Evolutionary conservation across 305 asterid species (phyloP), one percentile per base, ranked within the genome.

Genomic region (Rubia peregrina): DNA sequence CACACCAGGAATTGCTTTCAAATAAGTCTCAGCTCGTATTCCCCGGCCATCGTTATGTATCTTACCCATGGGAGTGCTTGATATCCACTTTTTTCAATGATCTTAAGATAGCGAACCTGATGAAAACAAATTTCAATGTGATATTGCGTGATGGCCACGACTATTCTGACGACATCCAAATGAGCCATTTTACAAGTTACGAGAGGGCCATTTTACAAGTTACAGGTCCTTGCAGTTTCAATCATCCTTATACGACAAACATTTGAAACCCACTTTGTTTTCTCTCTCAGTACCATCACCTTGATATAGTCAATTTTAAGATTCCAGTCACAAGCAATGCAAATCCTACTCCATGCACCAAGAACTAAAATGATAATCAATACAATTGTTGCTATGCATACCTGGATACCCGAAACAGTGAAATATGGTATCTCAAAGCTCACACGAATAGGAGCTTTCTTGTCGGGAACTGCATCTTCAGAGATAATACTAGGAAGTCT

Each of bases 361-460:
- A 67, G 51, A 26, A 67, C 44, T 22, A 10, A 10, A 46, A 8
- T 46, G 14, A 10, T 51, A 1, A 40, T 41, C 40, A 3, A 3
- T 5, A 9, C 0, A 3, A 65, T 62, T 57, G 30, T 56, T 51
- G 55, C 36, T 14, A 46, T 4, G 9, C 82, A 75, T 74, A 88
- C 98, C 96, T 92, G 97, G 74, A 92, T 92, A 79, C 98, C 97
- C 56, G 98, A 92, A 74, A 92, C 97, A 44, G 98, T 92, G 82
- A 92, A 92, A 86, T 92, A 92, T 14, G 98, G 98, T 73, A 92
- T 90, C 82, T 92, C 98, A 79, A 92, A 92, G 78, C 90, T 92
- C 86, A 92, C 94, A 69, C 94, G 80, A 64, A 92, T 87, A 33
- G 98, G 98, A 86, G 97, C 97, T 82, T 92, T 92, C 76, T 95